A percentile compares a stretch with the other conserved stretches of the same genome.
These are phyloP conservation scores for Brassica carinata DNA, from an alignment of 345 rosid species.

Conservation along the genomic window DNA sequence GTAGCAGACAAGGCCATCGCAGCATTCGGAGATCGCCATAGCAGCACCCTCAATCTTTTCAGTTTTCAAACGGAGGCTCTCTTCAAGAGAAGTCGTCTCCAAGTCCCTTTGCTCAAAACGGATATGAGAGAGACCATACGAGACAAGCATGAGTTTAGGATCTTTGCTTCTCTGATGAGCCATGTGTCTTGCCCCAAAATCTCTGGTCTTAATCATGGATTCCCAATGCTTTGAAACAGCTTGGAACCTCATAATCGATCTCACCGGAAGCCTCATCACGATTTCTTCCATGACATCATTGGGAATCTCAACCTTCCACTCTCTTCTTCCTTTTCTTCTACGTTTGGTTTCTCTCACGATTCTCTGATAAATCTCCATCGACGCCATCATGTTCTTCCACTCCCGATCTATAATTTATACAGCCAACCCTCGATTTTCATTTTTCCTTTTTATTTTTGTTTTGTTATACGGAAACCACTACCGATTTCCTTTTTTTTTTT, in stretches of 20 bases:
- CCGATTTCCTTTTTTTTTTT: too few relatives aligned
- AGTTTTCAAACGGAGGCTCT: too few relatives aligned
- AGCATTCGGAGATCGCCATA: neutral
- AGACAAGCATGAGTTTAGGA: too few relatives aligned
- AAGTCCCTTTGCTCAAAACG: too few relatives aligned
- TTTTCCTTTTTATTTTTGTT: too few relatives aligned
- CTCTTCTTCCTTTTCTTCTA: neutral
- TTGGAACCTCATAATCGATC: neutral
- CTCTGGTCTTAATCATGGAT: neutral
- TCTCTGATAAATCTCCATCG: neutral
- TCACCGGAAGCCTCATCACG: neutral
- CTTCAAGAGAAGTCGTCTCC: too few relatives aligned
- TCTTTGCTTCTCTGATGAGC: too few relatives aligned
- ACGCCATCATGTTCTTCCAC: neutral
- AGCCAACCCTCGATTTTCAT: neutral
- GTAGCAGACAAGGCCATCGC: constrained; percentile 16
- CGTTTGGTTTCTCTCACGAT: neutral
- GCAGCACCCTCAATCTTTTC: neutral
- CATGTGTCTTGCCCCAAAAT: too few relatives aligned
- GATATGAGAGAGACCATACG: too few relatives aligned
- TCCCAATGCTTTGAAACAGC: neutral
- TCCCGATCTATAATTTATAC: neutral
- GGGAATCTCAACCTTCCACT: neutral
- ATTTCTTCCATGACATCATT: neutral
- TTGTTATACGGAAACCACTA: too few relatives aligned